A percentile compares a stretch with the other conserved stretches of the same genome.
Conservation (phyloP, 768 basidiomycete genomes). For the Pleurotus tuoliensis region DNA sequence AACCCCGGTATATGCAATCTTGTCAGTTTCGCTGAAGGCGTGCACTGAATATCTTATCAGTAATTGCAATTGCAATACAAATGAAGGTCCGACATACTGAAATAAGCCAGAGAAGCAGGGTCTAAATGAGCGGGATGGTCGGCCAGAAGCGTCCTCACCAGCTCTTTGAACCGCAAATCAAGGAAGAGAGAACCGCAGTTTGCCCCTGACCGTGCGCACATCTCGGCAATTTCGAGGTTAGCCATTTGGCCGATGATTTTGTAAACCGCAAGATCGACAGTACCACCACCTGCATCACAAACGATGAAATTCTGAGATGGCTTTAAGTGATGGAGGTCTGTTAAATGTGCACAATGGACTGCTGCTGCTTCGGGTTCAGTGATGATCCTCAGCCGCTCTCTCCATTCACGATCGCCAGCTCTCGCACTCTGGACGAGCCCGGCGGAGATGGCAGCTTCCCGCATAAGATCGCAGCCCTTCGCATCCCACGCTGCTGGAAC, state of each 20-base stretch:
- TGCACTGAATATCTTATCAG: conserved; percentile 45
- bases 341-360: conserved; percentile 81
- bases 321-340: conserved; percentile 73
- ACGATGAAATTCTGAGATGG: conserved; percentile 86
- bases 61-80: not conserved
- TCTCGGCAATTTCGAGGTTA: conserved; percentile 87
- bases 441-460: conserved; percentile 77
- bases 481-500: conserved; percentile 93
- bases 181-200: conserved; percentile 88
- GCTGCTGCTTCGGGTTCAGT: conserved; percentile 87
- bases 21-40: conserved; percentile 86
- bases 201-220: conserved; percentile 82
- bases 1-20: conserved; percentile 69
- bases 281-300: conserved; percentile 85
- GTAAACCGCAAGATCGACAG: conserved; percentile 47
- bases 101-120: conserved; percentile 76
- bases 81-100: conserved; percentile 42
- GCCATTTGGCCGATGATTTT: conserved; percentile 80
- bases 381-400: conserved; percentile 80
- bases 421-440: conserved; percentile 71
- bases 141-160: conserved; percentile 68
- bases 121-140: conserved; percentile 87
- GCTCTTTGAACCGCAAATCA: conserved; percentile 80
- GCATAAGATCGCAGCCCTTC: conserved; percentile 80
- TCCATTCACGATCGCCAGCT: conserved; percentile 72